Evolutionary conservation across 495 filamentous ascomycete species (phyloP), one percentile per base, ranked within the genome.

Genomic region (Massariosphaeria phaeospora): DNA sequence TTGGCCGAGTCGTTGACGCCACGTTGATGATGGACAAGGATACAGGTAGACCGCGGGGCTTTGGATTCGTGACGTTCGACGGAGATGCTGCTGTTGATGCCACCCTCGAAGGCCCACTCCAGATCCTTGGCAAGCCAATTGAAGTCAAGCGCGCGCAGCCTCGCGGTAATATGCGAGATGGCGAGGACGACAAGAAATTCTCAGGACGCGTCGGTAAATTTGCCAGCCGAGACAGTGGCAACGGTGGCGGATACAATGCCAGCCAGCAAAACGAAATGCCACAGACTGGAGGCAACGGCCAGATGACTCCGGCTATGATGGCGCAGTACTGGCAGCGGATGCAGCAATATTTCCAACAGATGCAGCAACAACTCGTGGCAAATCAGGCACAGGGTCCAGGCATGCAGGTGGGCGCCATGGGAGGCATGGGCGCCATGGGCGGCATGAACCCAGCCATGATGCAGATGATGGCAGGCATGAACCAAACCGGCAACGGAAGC

Each of bases 21-120:
- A 98, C 93, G 1, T 79, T 98, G 17, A 98, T 98, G 93, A 98
- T 98, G 79, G 93, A 98, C 70, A 98, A 98, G 71, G 93, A 98
- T 66, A 97, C 93, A 7, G 91, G 91, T 27, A 83, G 93, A 20
- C 93, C 93, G 2, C 83, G 93, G 55, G 93, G 93, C 9, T 98
- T 98, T 64, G 93, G 93, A n/a, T 98, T 98, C 64, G 93, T 98
- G 33, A 98, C 93, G 0, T 98, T 98, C 58, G 93, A 98, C 69
- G 91, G 85, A 62, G 93, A 97, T 63, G 85, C 86, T 17, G 94
- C 94, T 39, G 93, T 98, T 24, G 93, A 98, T 54, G 86, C 87
- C 34, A 91, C 90, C 38, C 80, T 97, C 10, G 73, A 76, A 24
- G 77, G 81, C n/a, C 83, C 84, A 31, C 76, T 97, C 8, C 88